Evolutionary conservation across 129 eudicot species (phyloP).

Genomic region (Artemisia argyi): DNA sequence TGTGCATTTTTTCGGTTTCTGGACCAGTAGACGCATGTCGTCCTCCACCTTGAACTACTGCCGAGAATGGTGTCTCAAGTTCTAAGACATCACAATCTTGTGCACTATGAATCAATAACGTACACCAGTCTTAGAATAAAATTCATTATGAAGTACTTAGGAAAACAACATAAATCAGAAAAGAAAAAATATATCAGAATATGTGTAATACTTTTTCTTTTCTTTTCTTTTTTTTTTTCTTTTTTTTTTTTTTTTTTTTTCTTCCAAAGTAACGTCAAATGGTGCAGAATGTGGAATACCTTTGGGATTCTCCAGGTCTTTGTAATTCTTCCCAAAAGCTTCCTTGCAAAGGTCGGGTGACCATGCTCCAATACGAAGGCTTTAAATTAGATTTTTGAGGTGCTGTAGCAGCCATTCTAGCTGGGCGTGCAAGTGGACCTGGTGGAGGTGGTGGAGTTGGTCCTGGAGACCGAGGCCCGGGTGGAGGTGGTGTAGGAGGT

Average conservation of each 20-base stretch:
- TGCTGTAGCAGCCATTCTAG: not conserved
- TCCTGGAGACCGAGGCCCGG: too few species aligned
- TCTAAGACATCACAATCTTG: slow-evolving; percentile 84
- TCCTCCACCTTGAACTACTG: slow-evolving; percentile 69
- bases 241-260: too few species aligned
- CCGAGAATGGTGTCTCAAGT: slow-evolving; percentile 87
- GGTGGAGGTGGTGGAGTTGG: too few species aligned
- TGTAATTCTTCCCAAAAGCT: slow-evolving; percentile 97
- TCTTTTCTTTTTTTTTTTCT: too few species aligned
- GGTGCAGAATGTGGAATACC: slow-evolving; percentile 24
- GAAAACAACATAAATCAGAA: slow-evolving; percentile 17
- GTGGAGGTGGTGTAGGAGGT: too few species aligned
- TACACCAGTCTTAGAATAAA: slow-evolving; percentile 3
- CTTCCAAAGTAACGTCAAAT: too few species aligned
- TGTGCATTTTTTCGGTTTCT: slow-evolving; percentile 69
- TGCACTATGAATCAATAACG: slow-evolving; percentile 48
- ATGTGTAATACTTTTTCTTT: slow-evolving; percentile 15
- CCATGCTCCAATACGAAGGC: slow-evolving; percentile 97
- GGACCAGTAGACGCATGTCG: slow-evolving; percentile 77
- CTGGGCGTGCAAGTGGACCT: too few species aligned
- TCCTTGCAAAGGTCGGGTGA: slow-evolving; percentile 79
- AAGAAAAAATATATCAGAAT: slow-evolving; percentile 12
- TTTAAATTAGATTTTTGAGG: slow-evolving; percentile 73
- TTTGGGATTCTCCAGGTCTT: slow-evolving; percentile 70
- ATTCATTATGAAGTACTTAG: not conserved